Conservation (phyloP, 129 eudicot genomes). For the Tagetes erecta region DNA sequence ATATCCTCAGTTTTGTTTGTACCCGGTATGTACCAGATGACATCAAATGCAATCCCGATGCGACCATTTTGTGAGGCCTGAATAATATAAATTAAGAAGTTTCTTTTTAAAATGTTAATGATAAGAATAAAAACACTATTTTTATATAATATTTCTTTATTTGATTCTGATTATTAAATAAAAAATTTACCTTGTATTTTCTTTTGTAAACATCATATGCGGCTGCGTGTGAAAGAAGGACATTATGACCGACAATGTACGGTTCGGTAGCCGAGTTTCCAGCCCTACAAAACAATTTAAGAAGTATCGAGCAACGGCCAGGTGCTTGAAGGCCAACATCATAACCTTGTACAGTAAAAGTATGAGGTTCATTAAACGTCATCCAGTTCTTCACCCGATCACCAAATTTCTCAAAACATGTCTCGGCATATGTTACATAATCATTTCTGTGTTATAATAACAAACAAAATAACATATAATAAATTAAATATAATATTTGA, state of each 20-base stretch:
- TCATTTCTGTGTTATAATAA: conserved; percentile 50
- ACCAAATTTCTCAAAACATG: conserved; percentile 79
- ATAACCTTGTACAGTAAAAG: conserved; percentile 66
- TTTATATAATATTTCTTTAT: too few species aligned
- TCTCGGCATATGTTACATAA: conserved; percentile 73
- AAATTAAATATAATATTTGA: neutral
- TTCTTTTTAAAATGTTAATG: neutral
- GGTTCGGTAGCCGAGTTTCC: conserved; percentile 98
- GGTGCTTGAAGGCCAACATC: conserved; percentile 91
- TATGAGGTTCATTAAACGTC: conserved; percentile 92
- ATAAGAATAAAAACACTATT: too few species aligned
- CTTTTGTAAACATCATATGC: conserved; percentile 55
- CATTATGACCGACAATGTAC: conserved; percentile 75
- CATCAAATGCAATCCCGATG: conserved; percentile 68
- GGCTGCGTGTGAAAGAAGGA: conserved; percentile 81
- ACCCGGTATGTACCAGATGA: conserved; percentile 73
- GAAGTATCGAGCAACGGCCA: conserved; percentile 75
- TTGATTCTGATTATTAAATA: neutral
- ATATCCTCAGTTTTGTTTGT: conserved; percentile 64
- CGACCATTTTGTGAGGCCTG: conserved; percentile 64
- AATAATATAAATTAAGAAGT: neutral
- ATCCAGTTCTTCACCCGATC: conserved; percentile 95
- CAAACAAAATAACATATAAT: neutral
- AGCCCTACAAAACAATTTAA: conserved; percentile 55
- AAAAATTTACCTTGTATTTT: conserved; percentile 60